A percentile compares a stretch with the other conserved stretches of the same genome.
phyloP scores from a whole-genome alignment of 2,329 filamentous ascomycete genomes.

The Penicillium brevicompactum region DNA sequence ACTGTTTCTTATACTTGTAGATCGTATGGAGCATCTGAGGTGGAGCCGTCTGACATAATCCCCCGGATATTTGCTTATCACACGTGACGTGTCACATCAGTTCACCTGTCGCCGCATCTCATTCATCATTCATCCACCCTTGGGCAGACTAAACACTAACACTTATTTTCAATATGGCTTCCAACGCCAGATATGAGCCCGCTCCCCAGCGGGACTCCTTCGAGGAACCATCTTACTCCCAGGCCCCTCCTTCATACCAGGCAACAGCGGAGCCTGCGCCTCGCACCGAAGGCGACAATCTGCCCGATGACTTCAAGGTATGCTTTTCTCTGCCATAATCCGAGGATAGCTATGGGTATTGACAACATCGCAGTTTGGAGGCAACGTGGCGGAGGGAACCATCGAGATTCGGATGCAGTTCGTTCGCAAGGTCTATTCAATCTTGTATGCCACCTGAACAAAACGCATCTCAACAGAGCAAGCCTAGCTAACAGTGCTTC shows the following conservation, averaged over 20 bases:
- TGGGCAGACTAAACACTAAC: background rate
- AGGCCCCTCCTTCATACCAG: conserved; percentile 82
- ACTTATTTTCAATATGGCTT: conserved; percentile 58
- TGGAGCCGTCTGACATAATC: background rate
- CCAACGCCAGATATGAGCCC: conserved; percentile 77
- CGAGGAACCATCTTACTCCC: conserved; percentile 68
- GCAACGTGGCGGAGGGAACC: conserved; percentile 88
- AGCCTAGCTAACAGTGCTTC: background rate
- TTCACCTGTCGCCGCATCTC: background rate
- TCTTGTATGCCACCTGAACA: conserved; percentile 60
- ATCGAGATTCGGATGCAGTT: conserved; percentile 97
- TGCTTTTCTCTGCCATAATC: background rate
- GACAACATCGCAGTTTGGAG: conserved; percentile 69
- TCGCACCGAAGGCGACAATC: conserved; percentile 81
- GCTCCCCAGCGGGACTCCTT: conserved; percentile 87
- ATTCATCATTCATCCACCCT: conserved; percentile 1
- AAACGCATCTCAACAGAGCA: background rate
- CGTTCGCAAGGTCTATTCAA: conserved; percentile 95
- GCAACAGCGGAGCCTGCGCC: conserved; percentile 60
- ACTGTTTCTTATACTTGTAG: background rate
- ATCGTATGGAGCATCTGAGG: background rate
- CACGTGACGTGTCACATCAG: conserved; percentile 11
- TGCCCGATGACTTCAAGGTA: conserved; percentile 97
- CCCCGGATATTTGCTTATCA: conserved; percentile 9
- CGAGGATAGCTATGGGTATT: conserved; percentile 6